Percentiles rank a stretch among this genome's conserved stretches.
Conservation (phyloP, 805 yeast species). For the Teunomyces aglyptinius region DNA sequence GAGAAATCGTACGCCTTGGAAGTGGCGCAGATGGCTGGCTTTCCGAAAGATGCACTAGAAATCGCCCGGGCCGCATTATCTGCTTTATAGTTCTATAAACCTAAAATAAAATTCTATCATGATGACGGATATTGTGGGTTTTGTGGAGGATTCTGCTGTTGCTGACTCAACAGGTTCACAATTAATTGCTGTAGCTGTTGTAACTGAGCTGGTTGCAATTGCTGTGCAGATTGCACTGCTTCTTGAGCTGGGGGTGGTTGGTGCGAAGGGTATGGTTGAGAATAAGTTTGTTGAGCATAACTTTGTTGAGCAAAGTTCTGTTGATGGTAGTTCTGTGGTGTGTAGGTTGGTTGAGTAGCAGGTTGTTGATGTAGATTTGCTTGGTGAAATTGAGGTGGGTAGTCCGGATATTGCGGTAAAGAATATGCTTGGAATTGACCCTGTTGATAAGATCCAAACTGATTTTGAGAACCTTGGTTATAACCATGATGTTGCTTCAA, state of each 20-base stretch:
- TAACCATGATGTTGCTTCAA: slow-evolving; percentile 9
- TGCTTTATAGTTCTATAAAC: neutral
- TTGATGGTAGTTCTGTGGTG: slow-evolving; percentile 4
- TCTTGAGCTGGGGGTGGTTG: slow-evolving; percentile 7
- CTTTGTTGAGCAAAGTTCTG: slow-evolving; percentile 3
- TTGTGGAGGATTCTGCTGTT: slow-evolving; percentile 8
- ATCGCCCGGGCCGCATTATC: slow-evolving; percentile 45
- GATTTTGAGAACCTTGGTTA: neutral
- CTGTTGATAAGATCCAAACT: neutral
- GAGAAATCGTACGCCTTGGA: slow-evolving; percentile 71
- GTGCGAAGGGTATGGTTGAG: slow-evolving; percentile 11
- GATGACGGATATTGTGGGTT: neutral
- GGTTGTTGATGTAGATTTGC: neutral
- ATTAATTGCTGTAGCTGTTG: slow-evolving; percentile 25
- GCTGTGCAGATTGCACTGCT: slow-evolving; percentile 3
- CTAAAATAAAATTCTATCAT: neutral
- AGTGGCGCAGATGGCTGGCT: slow-evolving; percentile 77
- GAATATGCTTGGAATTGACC: slow-evolving; percentile 3
- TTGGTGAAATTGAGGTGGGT: neutral
- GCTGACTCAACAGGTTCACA: slow-evolving; percentile 18
- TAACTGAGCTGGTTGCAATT: slow-evolving; percentile 20
- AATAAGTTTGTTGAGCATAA: slow-evolving; percentile 7
- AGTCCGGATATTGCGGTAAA: slow-evolving; percentile 7
- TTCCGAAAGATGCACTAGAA: slow-evolving; percentile 58
- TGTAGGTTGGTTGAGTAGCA: neutral